These are phyloP conservation scores for Papiliotrema fonsecae DNA, from an alignment of 1,284 basidiomycete species.

Conservation along the genomic window DNA sequence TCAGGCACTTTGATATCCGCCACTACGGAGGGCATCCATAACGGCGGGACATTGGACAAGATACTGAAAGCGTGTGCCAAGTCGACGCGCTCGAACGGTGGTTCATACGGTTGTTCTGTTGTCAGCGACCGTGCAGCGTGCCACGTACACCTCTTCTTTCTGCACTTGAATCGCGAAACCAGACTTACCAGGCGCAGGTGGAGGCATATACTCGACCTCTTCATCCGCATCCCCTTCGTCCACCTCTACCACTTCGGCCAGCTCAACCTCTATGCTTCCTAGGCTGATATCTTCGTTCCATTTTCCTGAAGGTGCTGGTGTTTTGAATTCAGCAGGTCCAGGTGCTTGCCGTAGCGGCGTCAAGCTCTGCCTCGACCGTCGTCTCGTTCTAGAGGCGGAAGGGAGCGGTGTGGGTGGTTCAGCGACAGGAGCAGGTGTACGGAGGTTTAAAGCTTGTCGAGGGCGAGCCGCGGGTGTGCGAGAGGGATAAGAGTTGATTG, in stretches of 20 bases:
- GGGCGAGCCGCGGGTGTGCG: background rate
- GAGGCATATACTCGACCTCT: slow-evolving; percentile 38
- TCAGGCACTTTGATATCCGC: slow-evolving; percentile 7
- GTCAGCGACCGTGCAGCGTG: too few species aligned
- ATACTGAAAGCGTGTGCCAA: slow-evolving; percentile 10
- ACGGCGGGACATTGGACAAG: slow-evolving; percentile 17
- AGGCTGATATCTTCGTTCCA: slow-evolving; percentile 41
- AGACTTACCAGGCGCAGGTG: slow-evolving; percentile 22
- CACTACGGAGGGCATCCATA: slow-evolving; percentile 12
- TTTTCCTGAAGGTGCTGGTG: slow-evolving; percentile 19
- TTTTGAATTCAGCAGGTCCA: slow-evolving; percentile 11
- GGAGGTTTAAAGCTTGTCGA: slow-evolving; percentile 7
- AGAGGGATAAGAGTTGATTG: slow-evolving; percentile 10
- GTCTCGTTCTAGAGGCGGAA: slow-evolving; percentile 30
- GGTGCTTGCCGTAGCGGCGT: slow-evolving; percentile 8
- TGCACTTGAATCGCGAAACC: background rate
- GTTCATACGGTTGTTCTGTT: slow-evolving; percentile 24
- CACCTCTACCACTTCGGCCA: slow-evolving; percentile 18
- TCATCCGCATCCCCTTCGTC: slow-evolving; percentile 20
- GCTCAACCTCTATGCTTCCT: slow-evolving; percentile 21
- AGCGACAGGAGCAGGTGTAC: slow-evolving; percentile 17
- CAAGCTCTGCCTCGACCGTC: slow-evolving; percentile 23
- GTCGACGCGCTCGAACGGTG: slow-evolving; percentile 19
- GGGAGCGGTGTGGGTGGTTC: slow-evolving; percentile 30
- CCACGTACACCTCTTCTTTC: too few species aligned